Evolutionary conservation across 2,329 filamentous ascomycete species (phyloP).

Genomic region (Domatiomyces catenatus): DNA sequence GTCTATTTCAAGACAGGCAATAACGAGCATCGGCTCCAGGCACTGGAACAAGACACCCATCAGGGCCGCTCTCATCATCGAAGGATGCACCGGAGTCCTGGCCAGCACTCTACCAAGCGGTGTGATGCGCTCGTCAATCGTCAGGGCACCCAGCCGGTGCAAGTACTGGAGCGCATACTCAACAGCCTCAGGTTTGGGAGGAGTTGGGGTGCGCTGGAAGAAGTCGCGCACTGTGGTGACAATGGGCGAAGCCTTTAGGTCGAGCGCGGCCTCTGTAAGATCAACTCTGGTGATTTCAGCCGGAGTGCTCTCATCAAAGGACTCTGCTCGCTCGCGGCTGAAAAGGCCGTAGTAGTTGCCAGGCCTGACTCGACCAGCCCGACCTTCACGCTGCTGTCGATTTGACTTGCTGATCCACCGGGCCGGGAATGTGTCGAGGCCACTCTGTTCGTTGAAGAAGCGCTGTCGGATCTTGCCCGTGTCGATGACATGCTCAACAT

Average conservation of each 20-base stretch:
- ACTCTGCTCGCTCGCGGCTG: slow-evolving; percentile 72
- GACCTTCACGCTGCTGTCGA: slow-evolving; percentile 81
- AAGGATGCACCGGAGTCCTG: slow-evolving; percentile 78
- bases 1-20: slow-evolving; percentile 36
- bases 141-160: slow-evolving; percentile 80
- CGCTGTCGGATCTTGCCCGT: slow-evolving; percentile 53
- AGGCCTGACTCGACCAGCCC: slow-evolving; percentile 87
- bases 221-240: slow-evolving; percentile 81
- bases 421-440: slow-evolving; percentile 5
- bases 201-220: slow-evolving; percentile 70
- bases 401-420: slow-evolving; percentile 49
- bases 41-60: slow-evolving; percentile 78
- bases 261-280: slow-evolving; percentile 81
- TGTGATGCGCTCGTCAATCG: slow-evolving; percentile 65
- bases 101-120: slow-evolving; percentile 73
- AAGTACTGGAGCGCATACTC: slow-evolving; percentile 81
- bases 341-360: slow-evolving; percentile 93
- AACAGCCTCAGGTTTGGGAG: slow-evolving; percentile 81
- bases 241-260: slow-evolving; percentile 48
- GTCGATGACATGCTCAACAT: slow-evolving; percentile 92
- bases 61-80: slow-evolving; percentile 81
- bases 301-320: slow-evolving; percentile 64
- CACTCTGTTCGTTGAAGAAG: slow-evolving; percentile 1
- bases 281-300: slow-evolving; percentile 91
- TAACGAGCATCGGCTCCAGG: slow-evolving; percentile 77